These are phyloP conservation scores for Diaporthe eres DNA, from an alignment of 2,329 filamentous ascomycete species.

Conservation along the genomic window DNA sequence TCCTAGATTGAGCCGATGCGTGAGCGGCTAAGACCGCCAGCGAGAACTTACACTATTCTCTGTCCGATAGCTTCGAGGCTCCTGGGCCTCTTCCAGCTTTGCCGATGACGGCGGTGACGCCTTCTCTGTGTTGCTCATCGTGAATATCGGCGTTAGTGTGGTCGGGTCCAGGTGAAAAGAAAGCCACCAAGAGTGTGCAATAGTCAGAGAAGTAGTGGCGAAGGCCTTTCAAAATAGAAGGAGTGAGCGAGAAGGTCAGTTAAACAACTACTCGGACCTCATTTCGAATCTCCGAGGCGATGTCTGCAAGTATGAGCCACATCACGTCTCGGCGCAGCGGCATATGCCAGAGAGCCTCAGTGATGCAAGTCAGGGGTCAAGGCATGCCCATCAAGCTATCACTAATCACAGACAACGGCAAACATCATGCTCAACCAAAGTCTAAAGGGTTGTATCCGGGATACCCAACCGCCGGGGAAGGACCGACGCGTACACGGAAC, in stretches of 20 bases:
- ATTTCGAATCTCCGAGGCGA: constrained; percentile 13
- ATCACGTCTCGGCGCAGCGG: constrained; percentile 12
- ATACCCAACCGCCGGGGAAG: constrained; percentile 23
- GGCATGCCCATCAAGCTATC: not conserved
- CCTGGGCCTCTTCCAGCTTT: constrained; percentile 35
- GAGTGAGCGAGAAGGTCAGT: not conserved
- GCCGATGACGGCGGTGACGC: constrained; percentile 25
- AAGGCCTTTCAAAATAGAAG: not conserved
- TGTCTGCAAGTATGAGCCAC: constrained; percentile 5
- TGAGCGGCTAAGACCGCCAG: too few species aligned
- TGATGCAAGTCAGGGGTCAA: constrained; percentile 6
- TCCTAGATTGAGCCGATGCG: not conserved
- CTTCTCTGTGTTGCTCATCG: constrained; percentile 36
- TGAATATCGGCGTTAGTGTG: not conserved
- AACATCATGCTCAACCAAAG: constrained; percentile 5
- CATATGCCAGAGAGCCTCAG: not conserved
- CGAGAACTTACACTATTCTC: constrained; percentile 29
- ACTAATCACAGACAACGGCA: not conserved
- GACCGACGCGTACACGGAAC: constrained; percentile 10
- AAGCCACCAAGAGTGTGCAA: not conserved
- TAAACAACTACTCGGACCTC: constrained; percentile 13
- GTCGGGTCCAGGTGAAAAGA: not conserved
- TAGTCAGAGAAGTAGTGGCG: not conserved
- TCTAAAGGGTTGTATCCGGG: constrained; percentile 5
- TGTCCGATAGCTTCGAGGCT: constrained; percentile 4